Evolutionary conservation across 2,329 filamentous ascomycete genomes (phyloP).

Genomic region (Penicillium sp.): DNA sequence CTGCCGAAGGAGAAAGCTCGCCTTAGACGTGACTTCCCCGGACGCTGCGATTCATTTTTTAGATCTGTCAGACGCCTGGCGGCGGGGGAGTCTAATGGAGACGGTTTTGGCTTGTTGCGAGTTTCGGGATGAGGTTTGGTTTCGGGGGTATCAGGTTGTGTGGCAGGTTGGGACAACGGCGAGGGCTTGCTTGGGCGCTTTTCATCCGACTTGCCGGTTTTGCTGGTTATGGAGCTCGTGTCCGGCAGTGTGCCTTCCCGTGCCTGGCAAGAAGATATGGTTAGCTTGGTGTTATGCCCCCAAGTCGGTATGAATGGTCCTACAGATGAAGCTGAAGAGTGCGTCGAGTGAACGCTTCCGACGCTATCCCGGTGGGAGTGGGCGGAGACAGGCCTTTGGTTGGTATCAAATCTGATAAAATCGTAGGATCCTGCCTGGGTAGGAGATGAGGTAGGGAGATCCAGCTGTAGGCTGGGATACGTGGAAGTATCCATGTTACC

Average conservation of each 20-base stretch:
- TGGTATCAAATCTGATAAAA: slow-evolving; percentile 32
- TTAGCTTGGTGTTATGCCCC: not conserved
- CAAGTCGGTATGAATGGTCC: slow-evolving; percentile 33
- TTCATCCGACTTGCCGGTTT: slow-evolving; percentile 59
- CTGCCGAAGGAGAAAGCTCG: slow-evolving; percentile 96
- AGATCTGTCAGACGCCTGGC: slow-evolving; percentile 83
- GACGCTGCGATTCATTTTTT: slow-evolving; percentile 71
- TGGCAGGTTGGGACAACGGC: slow-evolving; percentile 67
- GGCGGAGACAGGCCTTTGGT: slow-evolving; percentile 33
- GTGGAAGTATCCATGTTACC: slow-evolving; percentile 57
- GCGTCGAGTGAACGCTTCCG: slow-evolving; percentile 56
- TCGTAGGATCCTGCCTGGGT: slow-evolving; percentile 35
- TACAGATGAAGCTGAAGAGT: slow-evolving; percentile 63
- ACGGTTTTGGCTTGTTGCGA: slow-evolving; percentile 35
- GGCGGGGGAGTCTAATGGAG: slow-evolving; percentile 59
- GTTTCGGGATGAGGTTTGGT: slow-evolving; percentile 18
- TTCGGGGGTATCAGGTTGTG: slow-evolving; percentile 32
- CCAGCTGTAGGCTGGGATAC: slow-evolving; percentile 36
- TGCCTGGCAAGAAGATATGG: slow-evolving; percentile 14
- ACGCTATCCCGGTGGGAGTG: slow-evolving; percentile 56
- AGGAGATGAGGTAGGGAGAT: slow-evolving; percentile 32
- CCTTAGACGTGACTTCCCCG: slow-evolving; percentile 80
- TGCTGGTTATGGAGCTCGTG: slow-evolving; percentile 20
- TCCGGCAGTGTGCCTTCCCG: slow-evolving; percentile 24
- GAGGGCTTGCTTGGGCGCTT: slow-evolving; percentile 67